These are phyloP conservation scores for Hymenoscyphus fructigenus DNA, from an alignment of 2,329 filamentous ascomycete species.

Conservation along the genomic window DNA sequence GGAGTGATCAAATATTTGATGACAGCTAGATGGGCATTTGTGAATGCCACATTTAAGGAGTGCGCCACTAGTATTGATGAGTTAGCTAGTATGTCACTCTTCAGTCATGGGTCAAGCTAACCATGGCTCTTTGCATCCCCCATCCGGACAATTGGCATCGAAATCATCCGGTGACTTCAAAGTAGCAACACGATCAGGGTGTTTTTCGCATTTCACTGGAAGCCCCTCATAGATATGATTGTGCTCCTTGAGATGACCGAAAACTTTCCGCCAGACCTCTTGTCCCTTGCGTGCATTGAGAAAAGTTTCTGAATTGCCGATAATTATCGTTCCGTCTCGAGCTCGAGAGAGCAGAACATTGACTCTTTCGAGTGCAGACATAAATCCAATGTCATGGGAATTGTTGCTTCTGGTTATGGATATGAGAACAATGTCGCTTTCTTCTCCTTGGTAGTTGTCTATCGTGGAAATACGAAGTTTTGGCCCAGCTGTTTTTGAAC, in stretches of 20 bases:
- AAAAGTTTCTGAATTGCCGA: constrained; percentile 70
- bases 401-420: constrained; percentile 68
- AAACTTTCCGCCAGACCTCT: constrained; percentile 56
- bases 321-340: constrained; percentile 62
- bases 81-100: constrained; percentile 16
- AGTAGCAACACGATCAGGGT: constrained; percentile 49
- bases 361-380: constrained; percentile 62
- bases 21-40: constrained; percentile 59
- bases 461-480: constrained; percentile 66
- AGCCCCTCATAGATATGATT: constrained; percentile 59
- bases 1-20: constrained; percentile 56
- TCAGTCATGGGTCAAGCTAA: constrained; percentile 38
- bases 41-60: constrained; percentile 59
- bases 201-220: constrained; percentile 58
- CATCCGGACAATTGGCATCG: constrained; percentile 61
- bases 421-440: constrained; percentile 69
- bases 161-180: constrained; percentile 57
- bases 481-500: constrained; percentile 50
- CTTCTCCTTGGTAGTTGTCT: constrained; percentile 79
- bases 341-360: constrained; percentile 72
- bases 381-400: constrained; percentile 67
- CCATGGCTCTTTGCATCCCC: constrained; percentile 66
- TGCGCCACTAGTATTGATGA: constrained; percentile 41
- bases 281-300: constrained; percentile 56
- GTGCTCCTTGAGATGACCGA: constrained; percentile 52